Evolutionary conservation across 2,329 filamentous ascomycete genomes (phyloP).

Genomic region (Raffaelea deltoideospora): DNA sequence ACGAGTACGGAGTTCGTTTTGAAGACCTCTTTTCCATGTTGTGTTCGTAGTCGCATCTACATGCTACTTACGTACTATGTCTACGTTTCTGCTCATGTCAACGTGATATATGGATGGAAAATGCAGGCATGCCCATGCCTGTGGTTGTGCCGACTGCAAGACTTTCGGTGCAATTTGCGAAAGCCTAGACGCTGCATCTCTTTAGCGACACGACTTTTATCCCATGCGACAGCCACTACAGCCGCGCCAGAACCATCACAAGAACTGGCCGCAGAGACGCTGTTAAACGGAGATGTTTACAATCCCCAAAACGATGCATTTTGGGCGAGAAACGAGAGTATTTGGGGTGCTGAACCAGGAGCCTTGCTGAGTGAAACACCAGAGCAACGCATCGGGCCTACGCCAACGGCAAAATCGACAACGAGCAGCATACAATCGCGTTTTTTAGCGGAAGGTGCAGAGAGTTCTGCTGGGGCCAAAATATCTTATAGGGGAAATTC

Average conservation of each 20-base stretch:
- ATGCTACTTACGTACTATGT: too few relatives aligned
- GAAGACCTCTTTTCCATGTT: neutral
- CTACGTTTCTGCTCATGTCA: too few relatives aligned
- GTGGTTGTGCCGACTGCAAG: slow-evolving; percentile 4
- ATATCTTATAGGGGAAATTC: neutral
- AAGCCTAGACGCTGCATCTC: too few relatives aligned
- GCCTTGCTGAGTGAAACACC: too few relatives aligned
- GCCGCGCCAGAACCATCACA: neutral
- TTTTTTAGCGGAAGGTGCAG: too few relatives aligned
- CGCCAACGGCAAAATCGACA: too few relatives aligned
- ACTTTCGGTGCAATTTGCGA: slow-evolving; percentile 3
- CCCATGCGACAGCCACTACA: neutral
- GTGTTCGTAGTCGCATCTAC: neutral
- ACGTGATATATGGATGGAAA: too few relatives aligned
- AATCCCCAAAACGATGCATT: neutral
- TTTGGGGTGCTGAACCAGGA: too few relatives aligned
- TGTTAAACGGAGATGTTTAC: neutral
- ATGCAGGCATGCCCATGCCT: slow-evolving; percentile 7
- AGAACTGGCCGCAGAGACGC: neutral
- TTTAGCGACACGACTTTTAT: neutral
- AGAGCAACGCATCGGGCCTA: too few relatives aligned
- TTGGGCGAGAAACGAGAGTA: slow-evolving; percentile 3
- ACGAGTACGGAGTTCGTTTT: too few relatives aligned
- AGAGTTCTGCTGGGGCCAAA: too few relatives aligned
- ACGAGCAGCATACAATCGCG: too few relatives aligned